Evolutionary conservation across 129 eudicot genomes (phyloP), one percentile per base, ranked within the genome.

Genomic region (Rutidosis leptorrhynchoides): DNA sequence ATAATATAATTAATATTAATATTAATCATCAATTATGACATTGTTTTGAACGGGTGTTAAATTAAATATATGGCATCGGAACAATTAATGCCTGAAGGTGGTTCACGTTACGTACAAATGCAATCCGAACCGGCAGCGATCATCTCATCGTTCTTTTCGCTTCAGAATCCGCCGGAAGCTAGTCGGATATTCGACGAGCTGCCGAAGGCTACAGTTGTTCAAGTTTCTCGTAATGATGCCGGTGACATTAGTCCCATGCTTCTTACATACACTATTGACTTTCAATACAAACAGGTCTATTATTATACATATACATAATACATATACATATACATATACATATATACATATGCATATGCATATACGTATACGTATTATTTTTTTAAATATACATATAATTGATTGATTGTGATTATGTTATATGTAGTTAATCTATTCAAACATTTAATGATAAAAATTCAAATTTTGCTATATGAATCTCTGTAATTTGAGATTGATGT

Each of bases 201-300:
- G 65, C 98, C 96, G 0, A 74, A 72, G 42, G 98, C 95, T 27
- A 82, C 79, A 35, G 88, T 93, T 45, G 71, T 86, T 21, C 73
- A 83, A 59, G 98, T 93, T 7, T 93, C 96, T 29, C 90, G 96
- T 30, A 86, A 92, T 21, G 98, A 93, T 46, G 83, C 96, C 43
- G 88, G 86, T 24, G 98, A 93, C 65, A 88, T 93, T 40, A 93
- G 96, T 78, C 98, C 96, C 58, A 63, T 81, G 75, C 84, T 83
- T 22, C 81, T 88, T 16, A 60, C 96, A 3, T 88, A 93, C 67
- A 81, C 86, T 32, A 88, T 88, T 58, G 96, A 93, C 62, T 78
- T 93, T 71, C 86, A 87, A 78, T 93, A 93, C 70, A 93, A 86
- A 79, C 86, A 93, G 96, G 98, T 83, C 46, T 5, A 16, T 14